A percentile compares a stretch with the other conserved stretches of the same genome.
These are phyloP conservation scores for Saccharum spontaneum DNA, from an alignment of 176 grass and related monocot species.

Conservation along the genomic window DNA sequence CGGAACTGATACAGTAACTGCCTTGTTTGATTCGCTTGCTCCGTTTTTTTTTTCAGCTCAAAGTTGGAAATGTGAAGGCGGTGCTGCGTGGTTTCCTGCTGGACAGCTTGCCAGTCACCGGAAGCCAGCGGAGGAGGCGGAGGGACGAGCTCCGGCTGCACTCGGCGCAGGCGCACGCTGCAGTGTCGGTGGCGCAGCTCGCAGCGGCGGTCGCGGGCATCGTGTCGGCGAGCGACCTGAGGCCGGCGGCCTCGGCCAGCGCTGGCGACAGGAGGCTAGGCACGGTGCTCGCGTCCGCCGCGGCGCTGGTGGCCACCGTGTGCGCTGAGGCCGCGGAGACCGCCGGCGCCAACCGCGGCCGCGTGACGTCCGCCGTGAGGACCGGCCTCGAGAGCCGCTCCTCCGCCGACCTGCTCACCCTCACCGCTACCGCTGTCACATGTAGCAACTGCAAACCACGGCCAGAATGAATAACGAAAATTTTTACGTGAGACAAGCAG, in stretches of 20 bases:
- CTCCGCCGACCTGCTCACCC: slow-evolving; percentile 55
- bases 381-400: slow-evolving; percentile 59
- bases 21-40: slow-evolving; percentile 10
- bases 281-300: slow-evolving; percentile 64
- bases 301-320: slow-evolving; percentile 79
- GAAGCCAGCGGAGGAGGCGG: slow-evolving; percentile 43
- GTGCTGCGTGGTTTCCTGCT: slow-evolving; percentile 56
- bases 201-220: slow-evolving; percentile 65
- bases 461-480: neutral
- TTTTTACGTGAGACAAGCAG: neutral
- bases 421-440: slow-evolving; percentile 78
- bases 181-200: slow-evolving; percentile 75
- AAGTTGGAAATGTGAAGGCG: slow-evolving; percentile 48
- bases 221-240: slow-evolving; percentile 49
- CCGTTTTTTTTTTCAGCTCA: slow-evolving; percentile 31
- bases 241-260: neutral
- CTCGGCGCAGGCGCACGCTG: slow-evolving; percentile 74
- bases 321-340: slow-evolving; percentile 86
- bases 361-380: slow-evolving; percentile 57
- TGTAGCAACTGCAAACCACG: slow-evolving; percentile 30
- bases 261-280: slow-evolving; percentile 29
- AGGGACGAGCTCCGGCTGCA: slow-evolving; percentile 67
- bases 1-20: slow-evolving; percentile 18
- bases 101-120: slow-evolving; percentile 48
- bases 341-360: slow-evolving; percentile 44